phyloP scores from a whole-genome alignment of 176 grass and related monocot species.

The Panicum miliaceum region DNA sequence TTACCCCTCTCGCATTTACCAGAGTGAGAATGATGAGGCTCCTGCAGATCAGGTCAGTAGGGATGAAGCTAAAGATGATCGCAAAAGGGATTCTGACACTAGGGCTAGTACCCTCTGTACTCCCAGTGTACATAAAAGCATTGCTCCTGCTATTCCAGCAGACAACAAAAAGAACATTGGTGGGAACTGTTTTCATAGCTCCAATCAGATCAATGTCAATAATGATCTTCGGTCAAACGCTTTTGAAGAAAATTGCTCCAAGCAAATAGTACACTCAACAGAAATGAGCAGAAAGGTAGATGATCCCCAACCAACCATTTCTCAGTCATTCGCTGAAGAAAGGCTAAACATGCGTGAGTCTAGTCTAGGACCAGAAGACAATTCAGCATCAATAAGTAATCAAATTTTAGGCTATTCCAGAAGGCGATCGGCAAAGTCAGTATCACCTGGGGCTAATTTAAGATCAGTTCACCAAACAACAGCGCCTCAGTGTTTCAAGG shows the following conservation, averaged over 20 bases:
- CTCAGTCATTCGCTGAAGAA: constrained; percentile 29
- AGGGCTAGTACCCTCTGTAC: not conserved
- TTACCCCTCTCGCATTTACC: not conserved
- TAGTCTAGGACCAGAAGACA: constrained; percentile 33
- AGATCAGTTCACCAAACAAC: constrained; percentile 27
- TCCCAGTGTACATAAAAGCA: constrained; percentile 38
- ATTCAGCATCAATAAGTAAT: constrained; percentile 25
- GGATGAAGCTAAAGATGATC: constrained; percentile 31
- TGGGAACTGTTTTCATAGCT: constrained; percentile 21
- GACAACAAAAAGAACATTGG: constrained; percentile 30
- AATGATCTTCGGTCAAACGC: constrained; percentile 35
- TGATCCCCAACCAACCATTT: constrained; percentile 27
- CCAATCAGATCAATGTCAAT: constrained; percentile 34
- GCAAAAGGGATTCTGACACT: not conserved
- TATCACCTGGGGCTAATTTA: constrained; percentile 55
- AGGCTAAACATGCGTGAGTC: constrained; percentile 14
- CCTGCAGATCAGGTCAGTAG: constrained; percentile 34
- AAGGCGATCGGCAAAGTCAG: constrained; percentile 49
- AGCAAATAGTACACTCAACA: constrained; percentile 27
- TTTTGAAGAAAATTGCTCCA: constrained; percentile 40
- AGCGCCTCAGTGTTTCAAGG: constrained; percentile 30
- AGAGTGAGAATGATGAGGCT: constrained; percentile 16
- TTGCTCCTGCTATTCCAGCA: not conserved
- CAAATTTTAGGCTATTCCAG: constrained; percentile 50
- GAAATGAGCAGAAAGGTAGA: constrained; percentile 29